These are phyloP conservation scores for Phaeosphaeriaceae sp. DNA, from an alignment of 2,329 filamentous ascomycete genomes.

Conservation along the genomic window DNA sequence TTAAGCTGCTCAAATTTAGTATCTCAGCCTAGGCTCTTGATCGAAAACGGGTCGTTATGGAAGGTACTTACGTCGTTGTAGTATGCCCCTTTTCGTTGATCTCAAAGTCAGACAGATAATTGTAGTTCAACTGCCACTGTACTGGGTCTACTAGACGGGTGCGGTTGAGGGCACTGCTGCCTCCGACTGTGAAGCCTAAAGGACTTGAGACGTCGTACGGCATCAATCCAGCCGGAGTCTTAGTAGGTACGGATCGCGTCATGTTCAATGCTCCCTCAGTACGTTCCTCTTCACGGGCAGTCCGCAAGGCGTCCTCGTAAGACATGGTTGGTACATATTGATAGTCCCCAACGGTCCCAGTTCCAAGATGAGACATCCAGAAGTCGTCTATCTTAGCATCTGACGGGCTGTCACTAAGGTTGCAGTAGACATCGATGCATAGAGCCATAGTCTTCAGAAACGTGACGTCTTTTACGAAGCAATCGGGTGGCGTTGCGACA, in stretches of 20 bases:
- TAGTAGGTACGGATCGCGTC: neutral
- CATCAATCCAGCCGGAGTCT: neutral
- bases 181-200: conserved; percentile 3
- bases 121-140: conserved; percentile 14
- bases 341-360: conserved; percentile 12
- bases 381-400: conserved; percentile 20
- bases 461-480: conserved; percentile 21
- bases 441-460: conserved; percentile 35
- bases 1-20: conserved; percentile 5
- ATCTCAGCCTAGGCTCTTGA: neutral
- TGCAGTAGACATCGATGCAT: conserved; percentile 31
- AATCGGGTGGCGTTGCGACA: conserved; percentile 24
- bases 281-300: conserved; percentile 4
- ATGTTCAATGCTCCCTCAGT: neutral
- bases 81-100: conserved; percentile 15
- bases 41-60: too few species aligned
- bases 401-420: conserved; percentile 9
- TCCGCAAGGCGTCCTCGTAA: conserved; percentile 7
- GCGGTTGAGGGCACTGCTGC: conserved; percentile 6
- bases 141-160: conserved; percentile 10
- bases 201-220: conserved; percentile 6
- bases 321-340: conserved; percentile 10
- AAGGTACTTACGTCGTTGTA: conserved; percentile 10
- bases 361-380: conserved; percentile 19
- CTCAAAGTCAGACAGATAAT: conserved; percentile 15